Conservation (phyloP, 2,329 filamentous ascomycete genomes). For the Neocatenulostroma microsporum region DNA sequence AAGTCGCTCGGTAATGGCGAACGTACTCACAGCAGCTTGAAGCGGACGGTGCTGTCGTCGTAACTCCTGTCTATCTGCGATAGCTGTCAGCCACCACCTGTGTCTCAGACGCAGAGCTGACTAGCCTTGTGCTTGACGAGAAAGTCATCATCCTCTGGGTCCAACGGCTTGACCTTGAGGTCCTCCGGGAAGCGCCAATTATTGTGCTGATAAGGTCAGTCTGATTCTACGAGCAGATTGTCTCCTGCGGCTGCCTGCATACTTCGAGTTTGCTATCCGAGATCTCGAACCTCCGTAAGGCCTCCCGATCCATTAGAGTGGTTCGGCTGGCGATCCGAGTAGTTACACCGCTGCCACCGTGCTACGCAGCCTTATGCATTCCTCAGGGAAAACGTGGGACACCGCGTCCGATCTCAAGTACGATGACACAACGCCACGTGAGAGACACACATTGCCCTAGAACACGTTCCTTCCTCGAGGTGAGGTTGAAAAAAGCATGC, state of each 20-base stretch:
- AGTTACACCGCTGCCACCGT: slow-evolving; percentile 9
- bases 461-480: neutral
- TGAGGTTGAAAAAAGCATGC: neutral
- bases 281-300: slow-evolving; percentile 26
- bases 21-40: slow-evolving; percentile 26
- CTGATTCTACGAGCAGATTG: neutral
- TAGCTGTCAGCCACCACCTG: too few species aligned
- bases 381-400: slow-evolving; percentile 3
- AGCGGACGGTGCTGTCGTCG: slow-evolving; percentile 28
- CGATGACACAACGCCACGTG: slow-evolving; percentile 5
- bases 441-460: neutral
- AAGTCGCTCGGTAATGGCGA: slow-evolving; percentile 3
- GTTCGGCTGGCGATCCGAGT: too few species aligned
- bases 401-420: neutral
- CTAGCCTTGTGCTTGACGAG: slow-evolving; percentile 25
- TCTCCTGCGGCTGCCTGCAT: slow-evolving; percentile 2
- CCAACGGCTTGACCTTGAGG: slow-evolving; percentile 24
- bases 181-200: slow-evolving; percentile 25
- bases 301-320: slow-evolving; percentile 15
- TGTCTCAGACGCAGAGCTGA: neutral
- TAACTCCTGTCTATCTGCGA: slow-evolving; percentile 29
- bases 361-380: slow-evolving; percentile 14
- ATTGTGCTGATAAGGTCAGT: slow-evolving; percentile 17
- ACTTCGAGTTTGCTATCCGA: slow-evolving; percentile 27
- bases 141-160: slow-evolving; percentile 28